Evolutionary conservation across 75 land plant species (phyloP).

Genomic region (Pseudotsuga menziesii): DNA sequence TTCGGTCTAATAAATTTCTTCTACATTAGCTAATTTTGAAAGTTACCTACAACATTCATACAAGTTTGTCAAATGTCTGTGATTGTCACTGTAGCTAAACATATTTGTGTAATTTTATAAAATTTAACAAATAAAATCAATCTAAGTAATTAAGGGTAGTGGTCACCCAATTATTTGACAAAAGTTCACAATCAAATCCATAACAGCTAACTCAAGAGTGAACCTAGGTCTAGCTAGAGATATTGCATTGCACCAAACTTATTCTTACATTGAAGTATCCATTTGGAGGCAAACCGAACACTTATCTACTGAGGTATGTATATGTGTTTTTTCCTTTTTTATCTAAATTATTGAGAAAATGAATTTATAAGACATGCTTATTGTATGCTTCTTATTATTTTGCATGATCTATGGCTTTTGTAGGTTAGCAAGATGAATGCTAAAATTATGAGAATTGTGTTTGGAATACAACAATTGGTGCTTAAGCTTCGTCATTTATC

Average conservation of each 20-base stretch:
- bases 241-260: slow-evolving; percentile 44
- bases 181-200: too few species aligned
- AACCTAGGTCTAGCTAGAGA: too few species aligned
- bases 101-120: too few species aligned
- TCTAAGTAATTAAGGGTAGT: too few species aligned
- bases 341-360: not conserved
- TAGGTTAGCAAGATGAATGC: slow-evolving; percentile 82
- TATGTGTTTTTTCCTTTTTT: not conserved
- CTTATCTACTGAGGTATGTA: slow-evolving; percentile 66
- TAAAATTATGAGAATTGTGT: slow-evolving; percentile 54
- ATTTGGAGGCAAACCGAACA: slow-evolving; percentile 82
- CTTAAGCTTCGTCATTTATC: slow-evolving; percentile 52
- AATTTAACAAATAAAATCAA: too few species aligned
- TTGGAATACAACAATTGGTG: slow-evolving; percentile 62
- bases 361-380: not conserved
- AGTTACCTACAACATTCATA: too few species aligned
- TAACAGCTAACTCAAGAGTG: too few species aligned
- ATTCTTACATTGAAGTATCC: slow-evolving; percentile 58
- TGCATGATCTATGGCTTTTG: not conserved
- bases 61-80: too few species aligned
- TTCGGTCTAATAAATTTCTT: too few species aligned
- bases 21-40: too few species aligned
- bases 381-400: slow-evolving; percentile 10
- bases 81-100: too few species aligned
- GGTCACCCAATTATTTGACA: too few species aligned